Base-by-base conservation (phyloP, 1,284 basidiomycete species). In the Leucoagaricus sp. region DNA sequence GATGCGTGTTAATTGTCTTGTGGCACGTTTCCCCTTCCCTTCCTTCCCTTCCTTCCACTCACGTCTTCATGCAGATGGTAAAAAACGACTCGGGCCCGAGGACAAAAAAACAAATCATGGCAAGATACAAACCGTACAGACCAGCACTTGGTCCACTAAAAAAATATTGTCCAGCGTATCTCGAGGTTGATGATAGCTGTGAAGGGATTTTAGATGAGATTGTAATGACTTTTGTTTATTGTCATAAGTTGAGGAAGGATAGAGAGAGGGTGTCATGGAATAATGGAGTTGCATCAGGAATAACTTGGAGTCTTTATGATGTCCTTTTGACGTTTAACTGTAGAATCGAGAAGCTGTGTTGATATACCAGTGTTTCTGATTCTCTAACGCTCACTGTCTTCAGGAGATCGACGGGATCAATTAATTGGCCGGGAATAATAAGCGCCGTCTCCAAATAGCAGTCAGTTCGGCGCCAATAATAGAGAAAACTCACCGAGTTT, bases 21-120 rank as follows among this genome's bases (percentile, higher is more conserved):
- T 62, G 58, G 65, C 64, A 9, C 36, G 6, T 4, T 38, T n/a
- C 15, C 8, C 15, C 4, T 4, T 38, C 15, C 17, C 36, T 10
- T 13, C 36, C 17, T n/a, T 38, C 36, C 36, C 4, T 38, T 38
- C 4, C 36, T 38, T 38, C 17, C 15, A 13, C 36, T n/a, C 13
- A 15, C 17, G 13, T 38, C 15, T 8, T n/a, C 36, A 4, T n/a
- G 15, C 6, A 38, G 36, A 46, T 46, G 44, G 12, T 46, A 3
- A 25, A 19, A 19, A 28, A 46, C 15, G 44, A 46, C 25, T n/a
- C n/a, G n/a, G n/a, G n/a, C n/a, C n/a, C n/a, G n/a, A n/a, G n/a
- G 2, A n/a, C 6, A 46, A 25, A 19, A 46, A 46, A 28, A 46
- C 42, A 8, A 25, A 46, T 19, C 26, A n/a, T 46, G 21, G 44